Base-by-base conservation (phyloP, 225 moss, liverwort and hornwort species). In the Asterella californica region DNA sequence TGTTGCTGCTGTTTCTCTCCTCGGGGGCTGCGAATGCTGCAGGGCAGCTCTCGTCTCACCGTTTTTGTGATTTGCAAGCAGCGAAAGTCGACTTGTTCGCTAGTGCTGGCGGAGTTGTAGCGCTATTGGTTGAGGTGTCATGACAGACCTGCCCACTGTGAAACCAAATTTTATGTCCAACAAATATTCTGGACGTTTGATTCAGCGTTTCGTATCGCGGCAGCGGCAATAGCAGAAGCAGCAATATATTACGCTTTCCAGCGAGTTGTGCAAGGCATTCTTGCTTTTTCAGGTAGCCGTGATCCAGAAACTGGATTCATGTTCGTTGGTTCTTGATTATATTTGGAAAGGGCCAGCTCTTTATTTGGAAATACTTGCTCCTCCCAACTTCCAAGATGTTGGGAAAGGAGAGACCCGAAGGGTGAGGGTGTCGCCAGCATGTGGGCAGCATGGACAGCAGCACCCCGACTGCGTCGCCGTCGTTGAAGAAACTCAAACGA, bases 401-500 rank as follows among this genome's bases (percentile, higher is more conserved):
- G 46, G 52, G 30, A 4, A 52, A 50, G 50, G 52, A 52, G 50
- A 19, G 73, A 74, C 30, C 50, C 30, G 30, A 53, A 37, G 60
- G 75, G 81, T 81, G 77, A 81, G 67, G 63, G 42, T 81, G 67
- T 53, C 34, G 63, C 72, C 72, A 83, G 86, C 81, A 86, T 86
- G 86, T 86, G 87, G 84, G 84, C 77, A 84, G 74, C 69, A 85
- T 88, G 87, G 87, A 88, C 78, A 88, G 78, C 83, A 84, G 75
- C 75, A 79, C 77, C 84, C 80, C 80, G 76, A 77, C 79, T 75
- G 78, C 85, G 65, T 75, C 83, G 65, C 87, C 83, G 86, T 92
- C 90, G 72, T 88, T 94, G 82, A 94, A 94, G 88, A 94, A 96
- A 87, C 85, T 93, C 74, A 93, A 94, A 78, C 87, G 92, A 54